Percentiles rank a stretch among this genome's conserved stretches.
phyloP scores from a whole-genome alignment of 2,329 filamentous ascomycete species.

The Canariomyces notabilis region DNA sequence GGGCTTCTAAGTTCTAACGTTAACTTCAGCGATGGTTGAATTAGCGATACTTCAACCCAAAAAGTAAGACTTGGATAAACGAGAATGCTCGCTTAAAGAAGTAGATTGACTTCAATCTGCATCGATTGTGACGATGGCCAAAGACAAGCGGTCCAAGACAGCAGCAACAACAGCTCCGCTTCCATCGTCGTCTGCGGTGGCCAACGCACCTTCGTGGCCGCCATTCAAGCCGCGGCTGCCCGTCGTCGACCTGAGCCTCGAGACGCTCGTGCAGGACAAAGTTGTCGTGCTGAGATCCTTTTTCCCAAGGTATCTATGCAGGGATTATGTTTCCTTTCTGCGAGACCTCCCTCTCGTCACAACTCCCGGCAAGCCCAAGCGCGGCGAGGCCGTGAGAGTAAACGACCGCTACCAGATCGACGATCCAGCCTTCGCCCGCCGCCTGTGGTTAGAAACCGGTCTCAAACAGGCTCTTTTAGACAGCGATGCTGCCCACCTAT shows the following conservation, averaged over 20 bases:
- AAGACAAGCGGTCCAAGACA: conserved; percentile 22
- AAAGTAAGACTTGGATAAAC: too few species aligned
- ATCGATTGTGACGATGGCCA: conserved; percentile 25
- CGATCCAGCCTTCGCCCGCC: conserved; percentile 67
- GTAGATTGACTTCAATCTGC: too few species aligned
- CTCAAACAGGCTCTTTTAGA: conserved; percentile 56
- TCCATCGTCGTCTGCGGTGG: too few species aligned
- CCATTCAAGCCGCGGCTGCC: conserved; percentile 64
- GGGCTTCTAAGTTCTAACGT: too few species aligned
- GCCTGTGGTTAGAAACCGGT: conserved; percentile 72
- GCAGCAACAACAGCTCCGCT: background rate
- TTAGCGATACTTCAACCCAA: too few species aligned
- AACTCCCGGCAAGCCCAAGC: conserved; percentile 72
- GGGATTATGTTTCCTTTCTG: conserved; percentile 70
- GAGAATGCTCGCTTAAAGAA: background rate
- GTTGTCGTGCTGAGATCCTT: conserved; percentile 70
- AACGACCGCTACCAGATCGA: conserved; percentile 86
- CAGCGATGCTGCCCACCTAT: conserved; percentile 37
- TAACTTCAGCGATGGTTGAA: too few species aligned
- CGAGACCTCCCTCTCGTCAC: conserved; percentile 64
- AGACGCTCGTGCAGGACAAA: conserved; percentile 53
- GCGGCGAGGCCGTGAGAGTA: conserved; percentile 74
- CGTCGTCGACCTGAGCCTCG: conserved; percentile 56
- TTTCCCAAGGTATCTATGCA: conserved; percentile 70
- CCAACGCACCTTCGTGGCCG: conserved; percentile 8